A percentile compares a stretch with the other conserved stretches of the same genome.
Evolutionary conservation across 805 yeast genomes (phyloP).

Genomic region (Phaffomyces opuntiae): DNA sequence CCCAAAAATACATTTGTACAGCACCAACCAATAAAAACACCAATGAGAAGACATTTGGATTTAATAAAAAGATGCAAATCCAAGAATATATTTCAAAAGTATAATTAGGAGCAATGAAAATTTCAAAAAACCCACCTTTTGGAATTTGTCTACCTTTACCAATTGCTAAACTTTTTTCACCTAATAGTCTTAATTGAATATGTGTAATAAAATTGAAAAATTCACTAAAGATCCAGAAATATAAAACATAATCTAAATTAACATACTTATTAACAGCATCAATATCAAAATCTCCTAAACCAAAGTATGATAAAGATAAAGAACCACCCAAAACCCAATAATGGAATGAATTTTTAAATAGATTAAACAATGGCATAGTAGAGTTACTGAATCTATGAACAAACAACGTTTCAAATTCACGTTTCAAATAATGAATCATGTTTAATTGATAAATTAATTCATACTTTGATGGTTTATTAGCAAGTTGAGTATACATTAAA

Average conservation of each 20-base stretch:
- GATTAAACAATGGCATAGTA: conserved; percentile 86
- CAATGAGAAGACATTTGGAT: conserved; percentile 71
- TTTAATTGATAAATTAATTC: conserved; percentile 37
- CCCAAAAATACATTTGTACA: conserved; percentile 88
- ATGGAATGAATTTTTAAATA: conserved; percentile 85
- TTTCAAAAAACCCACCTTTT: conserved; percentile 73
- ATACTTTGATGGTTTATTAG: conserved; percentile 19
- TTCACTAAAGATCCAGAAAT: conserved; percentile 43
- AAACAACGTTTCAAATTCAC: conserved; percentile 81
- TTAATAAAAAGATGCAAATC: conserved; percentile 62
- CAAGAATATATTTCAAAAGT: conserved; percentile 79
- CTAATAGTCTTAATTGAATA: conserved; percentile 48
- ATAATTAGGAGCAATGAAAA: conserved; percentile 90
- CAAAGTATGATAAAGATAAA: conserved; percentile 40
- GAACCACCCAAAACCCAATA: conserved; percentile 90
- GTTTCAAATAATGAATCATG: conserved; percentile 71
- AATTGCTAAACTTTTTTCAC: conserved; percentile 27
- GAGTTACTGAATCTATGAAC: conserved; percentile 81
- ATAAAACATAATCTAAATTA: conserved; percentile 9
- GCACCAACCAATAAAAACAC: conserved; percentile 66
- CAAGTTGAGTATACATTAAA: conserved; percentile 43
- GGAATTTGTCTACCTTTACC: conserved; percentile 39
- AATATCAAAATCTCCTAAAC: conserved; percentile 51
- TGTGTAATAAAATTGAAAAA: conserved; percentile 70
- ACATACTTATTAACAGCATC: conserved; percentile 31